These are phyloP conservation scores for Macadamia tetraphylla DNA, from an alignment of 164 flowering plant species.

Conservation along the genomic window DNA sequence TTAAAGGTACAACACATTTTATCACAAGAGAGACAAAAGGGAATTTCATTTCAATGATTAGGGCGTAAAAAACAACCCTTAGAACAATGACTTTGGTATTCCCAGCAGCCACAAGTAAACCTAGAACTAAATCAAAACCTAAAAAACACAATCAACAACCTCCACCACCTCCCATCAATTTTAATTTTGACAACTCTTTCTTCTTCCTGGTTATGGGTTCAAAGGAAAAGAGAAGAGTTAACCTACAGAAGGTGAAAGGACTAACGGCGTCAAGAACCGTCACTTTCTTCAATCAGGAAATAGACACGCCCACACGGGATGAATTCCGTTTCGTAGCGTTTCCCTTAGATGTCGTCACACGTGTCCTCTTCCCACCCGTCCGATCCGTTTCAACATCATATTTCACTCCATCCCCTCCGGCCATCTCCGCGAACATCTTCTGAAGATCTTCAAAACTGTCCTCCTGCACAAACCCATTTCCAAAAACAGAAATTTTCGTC, in stretches of 20 bases:
- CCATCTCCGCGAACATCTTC: slow-evolving; percentile 79
- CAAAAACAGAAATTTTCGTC: no score
- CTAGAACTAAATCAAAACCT: not conserved
- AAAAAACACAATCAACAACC: not conserved
- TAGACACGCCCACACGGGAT: slow-evolving; percentile 11
- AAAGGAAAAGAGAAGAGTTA: no score
- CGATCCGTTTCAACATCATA: slow-evolving; percentile 18
- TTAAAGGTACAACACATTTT: no score
- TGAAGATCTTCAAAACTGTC: slow-evolving; percentile 85
- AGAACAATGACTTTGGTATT: no score
- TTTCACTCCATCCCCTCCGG: slow-evolving; percentile 36
- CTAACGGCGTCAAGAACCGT: no score
- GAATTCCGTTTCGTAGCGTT: slow-evolving; percentile 4
- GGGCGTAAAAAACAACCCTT: not conserved
- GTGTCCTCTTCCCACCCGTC: slow-evolving; percentile 37
- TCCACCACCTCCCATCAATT: not conserved
- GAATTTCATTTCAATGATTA: no score
- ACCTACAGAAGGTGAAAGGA: no score
- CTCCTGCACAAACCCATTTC: slow-evolving; percentile 18
- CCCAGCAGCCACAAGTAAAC: not conserved
- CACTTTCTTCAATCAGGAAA: not conserved
- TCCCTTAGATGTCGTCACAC: slow-evolving; percentile 18
- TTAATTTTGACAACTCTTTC: no score
- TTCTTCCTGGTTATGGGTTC: no score
- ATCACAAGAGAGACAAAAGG: no score